Evolutionary conservation across 805 yeast species (phyloP), one percentile per base, ranked within the genome.

Genomic region (Myxozyma melibiosi): DNA sequence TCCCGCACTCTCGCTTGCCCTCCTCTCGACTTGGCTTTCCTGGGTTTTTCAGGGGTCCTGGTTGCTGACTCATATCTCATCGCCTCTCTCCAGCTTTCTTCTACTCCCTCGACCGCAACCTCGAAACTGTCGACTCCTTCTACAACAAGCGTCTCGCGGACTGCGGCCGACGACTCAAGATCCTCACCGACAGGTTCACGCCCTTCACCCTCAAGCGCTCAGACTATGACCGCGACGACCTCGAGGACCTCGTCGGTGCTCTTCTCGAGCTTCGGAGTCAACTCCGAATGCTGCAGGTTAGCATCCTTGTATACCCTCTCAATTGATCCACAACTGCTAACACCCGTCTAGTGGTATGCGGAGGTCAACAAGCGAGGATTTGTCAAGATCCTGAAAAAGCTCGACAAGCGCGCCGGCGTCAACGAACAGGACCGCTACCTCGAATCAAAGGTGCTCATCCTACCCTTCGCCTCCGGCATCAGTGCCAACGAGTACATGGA

Each of bases 281-380:
- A 57, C 82, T 87, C 60, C 78, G 97, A 55, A 90, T 90, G 71
- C 76, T 91, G 68, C 90, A 88, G 54, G 65, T 62, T 34, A 3
- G 62, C 27, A 31, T 18, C 25, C 4, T 50, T 8, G 25, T 27
- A 8, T 42, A 9, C 25, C 13, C 13, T 25, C 9, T 11, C 13
- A 2, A 18, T 40, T n/a, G n/a, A 24, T 18, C 7, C 11, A 30
- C 38, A 22, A 5, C 30, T 39, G 22, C 42, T 51, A 20, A 40
- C 24, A 6, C 27, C 14, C 14, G 2, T 20, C 13, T 30, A 65
- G 70, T 92, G 97, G 96, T 91, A 82, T 70, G 95, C 95, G 24
- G 97, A 92, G 68, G 81, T 91, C 66, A 91, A 91, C 75, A 88
- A 86, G 68, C 83, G 95, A 59, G 98, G 96, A 0, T 88, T 90